Evolutionary conservation across 2,329 filamentous ascomycete genomes (phyloP), one percentile per base, ranked within the genome.

Genomic region (Cercospora sojina): DNA sequence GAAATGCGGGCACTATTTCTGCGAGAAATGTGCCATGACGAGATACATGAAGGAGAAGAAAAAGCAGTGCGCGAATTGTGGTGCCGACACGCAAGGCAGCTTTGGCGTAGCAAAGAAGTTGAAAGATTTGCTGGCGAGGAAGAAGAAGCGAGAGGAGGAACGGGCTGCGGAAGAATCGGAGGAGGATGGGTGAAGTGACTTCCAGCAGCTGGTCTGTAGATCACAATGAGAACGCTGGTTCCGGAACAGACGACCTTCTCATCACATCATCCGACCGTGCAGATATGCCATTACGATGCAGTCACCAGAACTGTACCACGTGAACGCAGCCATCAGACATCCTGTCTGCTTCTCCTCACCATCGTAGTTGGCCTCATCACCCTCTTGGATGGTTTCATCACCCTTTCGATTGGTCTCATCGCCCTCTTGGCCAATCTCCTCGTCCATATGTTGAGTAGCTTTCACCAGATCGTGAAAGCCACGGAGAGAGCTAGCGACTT

Each of bases 1-100:
- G 12, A 90, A 92, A 71, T 99, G 95, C 72, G 91, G 92, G 0
- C 95, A 99, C 78, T 98, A 98, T 78, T 98, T 98, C 76, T 99
- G 95, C 77, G 91, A 97, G 78, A 84, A 86, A 1, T 99, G 95
- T 78, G 95, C 95, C 27, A 82, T 98, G 73, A 88, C 91, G 76
- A 82, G 93, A 70, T 98, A 97, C 77, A 85, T 91, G 71, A 85
- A 91, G 69, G 95, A 92, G 76, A 92, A 93, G 73, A 77, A 76
- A 62, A 93, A 93, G 3, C 88, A 87, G 2, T 98, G 95, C 78
- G 92, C 91, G 2, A 91, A 90, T 3, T 98, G 95, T 77, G 91
- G 92, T 0, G 84, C 89, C 0, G 91, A 92, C 5, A 98, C 93
- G 0, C 89, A 90, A 31, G 95, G 95, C 0, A 91, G 96, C 0